Evolutionary conservation across 345 rosid genomes (phyloP), one percentile per base, ranked within the genome.

Genomic region (Moricandia moricandioides): DNA sequence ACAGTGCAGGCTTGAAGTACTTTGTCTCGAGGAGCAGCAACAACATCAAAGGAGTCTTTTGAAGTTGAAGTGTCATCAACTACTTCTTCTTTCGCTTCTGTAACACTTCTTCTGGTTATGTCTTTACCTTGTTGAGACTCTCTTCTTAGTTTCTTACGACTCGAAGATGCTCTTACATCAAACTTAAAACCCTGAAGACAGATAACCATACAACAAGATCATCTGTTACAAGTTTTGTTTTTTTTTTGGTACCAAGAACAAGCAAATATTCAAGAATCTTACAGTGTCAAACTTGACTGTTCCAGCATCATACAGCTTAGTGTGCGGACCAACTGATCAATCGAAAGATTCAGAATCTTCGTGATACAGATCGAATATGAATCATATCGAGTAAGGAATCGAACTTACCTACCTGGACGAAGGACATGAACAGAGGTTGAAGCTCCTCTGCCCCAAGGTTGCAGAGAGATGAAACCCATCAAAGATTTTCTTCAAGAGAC

Each of bases 1-100:
- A 86, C 62, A 7, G 75, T 70, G 59, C 99, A 95, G 0, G 97
- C 90, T 75, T 82, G 87, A 82, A 95, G 93, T 71, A 92, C 97
- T 75, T 81, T 82, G 62, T 84, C 80, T 74, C 96, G 85, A 4
- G 92, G 81, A 80, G 93, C 84, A 12, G 76, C 45, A 17, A 62
- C 70, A 12, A 80, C 17, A 18, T 61, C 60, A 56, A 54, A 35
- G 2, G 82, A 73, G 59, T 52, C 70, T 56, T 59, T 71, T 34
- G 73, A 26, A 60, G 51, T 40, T 5, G 76, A 55, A 74, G 62
- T 37, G 60, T 55, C 31, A 62, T 62, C 80, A 79, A 52, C 47
- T 8, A 52, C 75, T 24, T 67, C 78, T 21, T 43, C 49, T 43
- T 12, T 69, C 77, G 12, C 70, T 64, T 74, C 84, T 59, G 78